These are phyloP conservation scores for Coemansia sp. DNA, from an alignment of 192 early-diverging fungal species.

Conservation along the genomic window DNA sequence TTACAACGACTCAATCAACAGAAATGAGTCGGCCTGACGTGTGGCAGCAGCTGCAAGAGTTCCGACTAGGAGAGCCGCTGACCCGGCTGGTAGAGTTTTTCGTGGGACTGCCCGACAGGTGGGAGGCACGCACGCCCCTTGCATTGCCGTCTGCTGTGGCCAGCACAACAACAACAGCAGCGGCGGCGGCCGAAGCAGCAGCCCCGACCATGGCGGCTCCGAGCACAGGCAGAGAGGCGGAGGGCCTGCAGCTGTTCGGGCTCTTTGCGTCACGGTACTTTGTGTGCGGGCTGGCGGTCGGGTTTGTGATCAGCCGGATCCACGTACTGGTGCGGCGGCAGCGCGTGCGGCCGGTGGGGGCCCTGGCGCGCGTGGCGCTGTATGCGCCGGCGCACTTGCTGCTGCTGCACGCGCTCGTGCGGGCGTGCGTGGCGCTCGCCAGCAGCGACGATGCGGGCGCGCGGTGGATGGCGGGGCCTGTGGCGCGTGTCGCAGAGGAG, in stretches of 20 bases:
- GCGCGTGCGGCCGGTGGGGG: conserved; percentile 38
- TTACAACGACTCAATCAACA: no score
- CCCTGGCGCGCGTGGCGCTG: conserved; percentile 27
- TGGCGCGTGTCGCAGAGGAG: conserved; percentile 2
- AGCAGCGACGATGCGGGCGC: not conserved
- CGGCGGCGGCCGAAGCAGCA: not conserved
- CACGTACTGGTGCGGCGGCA: conserved; percentile 51
- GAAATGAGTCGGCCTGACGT: conserved; percentile 32
- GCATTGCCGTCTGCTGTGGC: not conserved
- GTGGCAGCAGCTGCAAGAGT: conserved; percentile 52
- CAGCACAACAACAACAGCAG: not conserved
- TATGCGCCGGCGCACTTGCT: conserved; percentile 30
- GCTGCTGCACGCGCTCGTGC: conserved; percentile 22
- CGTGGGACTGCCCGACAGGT: conserved; percentile 14
- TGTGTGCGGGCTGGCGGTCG: conserved; percentile 26
- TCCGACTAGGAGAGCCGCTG: conserved; percentile 25
- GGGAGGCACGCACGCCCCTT: not conserved
- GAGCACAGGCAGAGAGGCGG: not conserved
- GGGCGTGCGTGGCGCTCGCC: conserved; percentile 14
- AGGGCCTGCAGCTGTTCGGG: conserved; percentile 43
- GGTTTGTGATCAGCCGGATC: conserved; percentile 50
- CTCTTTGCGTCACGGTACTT: conserved; percentile 54
- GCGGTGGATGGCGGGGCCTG: conserved; percentile 33
- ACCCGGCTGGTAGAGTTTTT: conserved; percentile 19
- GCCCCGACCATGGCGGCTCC: not conserved